Evolutionary conservation across 306 rosid genomes (phyloP), one percentile per base, ranked within the genome.

Genomic region (Myrica gale): DNA sequence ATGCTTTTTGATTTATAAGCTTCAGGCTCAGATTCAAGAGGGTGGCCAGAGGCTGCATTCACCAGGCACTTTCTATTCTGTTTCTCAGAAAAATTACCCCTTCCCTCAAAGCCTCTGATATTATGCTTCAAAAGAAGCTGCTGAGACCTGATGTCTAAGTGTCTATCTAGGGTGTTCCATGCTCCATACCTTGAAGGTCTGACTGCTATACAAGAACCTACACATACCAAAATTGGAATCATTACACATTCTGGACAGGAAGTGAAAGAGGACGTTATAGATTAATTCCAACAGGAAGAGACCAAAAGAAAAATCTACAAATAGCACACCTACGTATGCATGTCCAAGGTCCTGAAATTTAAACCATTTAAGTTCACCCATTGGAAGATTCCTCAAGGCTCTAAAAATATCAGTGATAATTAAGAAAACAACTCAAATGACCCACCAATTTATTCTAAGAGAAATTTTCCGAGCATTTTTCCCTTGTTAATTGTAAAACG

Each of bases 1-100:
- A 76, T 43, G 63, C 57, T 82, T 85, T 89, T 88, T 13, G 83
- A 42, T 79, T 81, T 83, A 82, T 79, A 81, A 71, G 85, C 86
- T 74, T 44, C 88, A 65, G 91, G 77, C 60, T 90, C 92, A 6
- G 98, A 86, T 80, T 86, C 91, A 76, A 90, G 85, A 81, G 96
- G 88, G 45, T 85, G 84, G 61, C 82, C 91, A 77, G 96, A 73
- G 54, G 88, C 82, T 11, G 96, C 96, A 69, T 85, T 84, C 80
- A 90, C 92, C 43, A 74, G 70, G 63, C 45, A 76, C 51, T 68
- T 87, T 68, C 75, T 76, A 44, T 62, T 48, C 66, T 62, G 66
- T 75, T 78, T 67, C 80, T 57, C 70, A 79, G 60, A 58, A 44
- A 76, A 61, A 42, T 69, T 52, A 84, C 70, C 75, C 56, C 72